A percentile compares a stretch with the other conserved stretches of the same genome.
These are phyloP conservation scores for Trichoderma parareesei DNA, from an alignment of 495 filamentous ascomycete genomes.

Conservation along the genomic window DNA sequence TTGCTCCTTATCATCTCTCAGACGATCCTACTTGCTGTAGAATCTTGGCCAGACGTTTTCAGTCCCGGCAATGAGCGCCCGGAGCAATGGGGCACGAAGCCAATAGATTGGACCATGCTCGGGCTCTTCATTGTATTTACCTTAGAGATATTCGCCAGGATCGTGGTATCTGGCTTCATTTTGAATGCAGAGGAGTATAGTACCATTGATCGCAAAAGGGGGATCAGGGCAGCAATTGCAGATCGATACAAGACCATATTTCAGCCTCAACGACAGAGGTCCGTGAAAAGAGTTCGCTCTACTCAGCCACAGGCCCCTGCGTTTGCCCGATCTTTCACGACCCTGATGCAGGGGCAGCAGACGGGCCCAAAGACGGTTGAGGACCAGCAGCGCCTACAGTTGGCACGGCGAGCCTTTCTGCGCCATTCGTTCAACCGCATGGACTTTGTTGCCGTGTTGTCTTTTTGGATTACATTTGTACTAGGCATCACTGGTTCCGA, in stretches of 20 bases:
- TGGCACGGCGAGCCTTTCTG: constrained; percentile 87
- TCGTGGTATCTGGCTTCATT: constrained; percentile 87
- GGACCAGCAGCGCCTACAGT: constrained; percentile 72
- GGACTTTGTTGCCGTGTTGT: constrained; percentile 93
- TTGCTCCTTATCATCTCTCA: constrained; percentile 82
- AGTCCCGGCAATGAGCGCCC: constrained; percentile 39
- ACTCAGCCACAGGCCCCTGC: constrained; percentile 58
- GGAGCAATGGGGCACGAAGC: constrained; percentile 52
- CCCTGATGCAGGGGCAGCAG: constrained; percentile 41
- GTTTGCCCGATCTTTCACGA: constrained; percentile 33
- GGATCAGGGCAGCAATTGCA: constrained; percentile 62
- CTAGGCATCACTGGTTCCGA: constrained; percentile 63
- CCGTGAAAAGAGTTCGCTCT: constrained; percentile 39
- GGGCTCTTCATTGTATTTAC: constrained; percentile 87
- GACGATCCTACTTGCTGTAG: constrained; percentile 75
- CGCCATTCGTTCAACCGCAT: constrained; percentile 92
- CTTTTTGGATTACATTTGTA: constrained; percentile 84
- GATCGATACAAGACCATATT: constrained; percentile 72
- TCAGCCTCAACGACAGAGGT: constrained; percentile 64
- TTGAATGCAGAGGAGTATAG: constrained; percentile 82
- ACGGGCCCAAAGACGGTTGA: constrained; percentile 51
- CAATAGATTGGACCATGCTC: constrained; percentile 73
- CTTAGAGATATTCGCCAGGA: constrained; percentile 68
- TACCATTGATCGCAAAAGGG: constrained; percentile 63
- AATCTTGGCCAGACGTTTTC: constrained; percentile 63